These are phyloP conservation scores for Euphorbia peplus DNA, from an alignment of 345 rosid species.

Conservation along the genomic window DNA sequence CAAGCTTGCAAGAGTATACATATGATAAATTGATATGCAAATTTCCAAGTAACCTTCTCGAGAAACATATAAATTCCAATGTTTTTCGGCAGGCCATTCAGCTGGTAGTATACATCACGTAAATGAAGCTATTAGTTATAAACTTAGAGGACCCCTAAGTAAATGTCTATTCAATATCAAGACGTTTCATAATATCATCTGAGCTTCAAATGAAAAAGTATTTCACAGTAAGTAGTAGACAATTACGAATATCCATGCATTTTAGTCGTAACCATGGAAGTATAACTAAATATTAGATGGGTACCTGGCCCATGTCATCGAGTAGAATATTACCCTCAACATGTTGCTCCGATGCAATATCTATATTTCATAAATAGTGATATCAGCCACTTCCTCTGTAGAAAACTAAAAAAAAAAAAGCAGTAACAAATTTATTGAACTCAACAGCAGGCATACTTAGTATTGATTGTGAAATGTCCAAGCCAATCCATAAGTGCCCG, in stretches of 20 bases:
- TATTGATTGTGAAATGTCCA: slow-evolving; percentile 87
- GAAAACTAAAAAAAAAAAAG: too few relatives aligned
- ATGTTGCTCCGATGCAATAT: slow-evolving; percentile 78
- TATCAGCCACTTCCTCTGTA: too few relatives aligned
- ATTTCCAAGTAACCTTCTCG: too few relatives aligned
- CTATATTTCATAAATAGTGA: slow-evolving; percentile 26
- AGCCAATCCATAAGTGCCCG: slow-evolving; percentile 87
- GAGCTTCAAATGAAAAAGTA: background rate
- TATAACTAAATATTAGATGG: background rate
- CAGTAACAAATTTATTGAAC: background rate
- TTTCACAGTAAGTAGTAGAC: background rate
- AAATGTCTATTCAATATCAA: too few relatives aligned
- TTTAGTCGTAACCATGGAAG: background rate
- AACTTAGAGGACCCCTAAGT: too few relatives aligned
- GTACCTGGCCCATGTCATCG: slow-evolving; percentile 97
- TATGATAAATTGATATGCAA: too few relatives aligned
- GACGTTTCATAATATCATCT: background rate
- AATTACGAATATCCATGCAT: background rate
- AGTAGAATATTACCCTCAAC: slow-evolving; percentile 90
- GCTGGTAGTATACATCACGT: too few relatives aligned
- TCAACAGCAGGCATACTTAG: slow-evolving; percentile 43
- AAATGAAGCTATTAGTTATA: too few relatives aligned
- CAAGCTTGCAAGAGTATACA: too few relatives aligned
- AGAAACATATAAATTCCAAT: too few relatives aligned
- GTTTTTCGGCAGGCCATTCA: too few relatives aligned